phyloP scores from a whole-genome alignment of 164 flowering plant species.

The Sedum album region DNA sequence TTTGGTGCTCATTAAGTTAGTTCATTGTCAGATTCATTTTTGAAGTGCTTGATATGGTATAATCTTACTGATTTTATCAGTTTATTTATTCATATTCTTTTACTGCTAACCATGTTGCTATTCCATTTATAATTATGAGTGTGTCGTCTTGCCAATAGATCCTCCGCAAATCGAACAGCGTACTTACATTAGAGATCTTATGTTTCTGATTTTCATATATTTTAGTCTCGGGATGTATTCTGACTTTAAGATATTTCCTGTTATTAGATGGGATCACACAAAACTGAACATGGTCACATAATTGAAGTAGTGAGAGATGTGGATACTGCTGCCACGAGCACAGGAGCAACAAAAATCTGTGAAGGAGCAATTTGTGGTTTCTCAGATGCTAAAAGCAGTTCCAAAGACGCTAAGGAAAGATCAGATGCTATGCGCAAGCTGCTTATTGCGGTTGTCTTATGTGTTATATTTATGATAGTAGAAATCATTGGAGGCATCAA shows the following conservation, averaged over 20 bases:
- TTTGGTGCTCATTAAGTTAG: neutral
- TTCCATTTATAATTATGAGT: neutral
- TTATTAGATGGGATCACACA: neutral
- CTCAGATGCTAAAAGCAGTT: slow-evolving; percentile 5
- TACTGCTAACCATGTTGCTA: neutral
- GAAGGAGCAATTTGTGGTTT: slow-evolving; percentile 4
- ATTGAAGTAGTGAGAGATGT: neutral
- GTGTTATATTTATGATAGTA: neutral
- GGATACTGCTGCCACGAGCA: neutral
- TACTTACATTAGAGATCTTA: neutral
- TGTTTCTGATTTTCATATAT: neutral
- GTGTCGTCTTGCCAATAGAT: neutral
- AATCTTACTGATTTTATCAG: neutral
- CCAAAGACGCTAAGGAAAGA: neutral
- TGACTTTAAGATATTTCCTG: neutral
- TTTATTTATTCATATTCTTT: neutral
- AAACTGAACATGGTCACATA: slow-evolving; percentile 1
- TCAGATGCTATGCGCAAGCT: slow-evolving; percentile 4
- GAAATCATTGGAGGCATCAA: slow-evolving; percentile 1
- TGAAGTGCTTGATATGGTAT: neutral
- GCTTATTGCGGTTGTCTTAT: neutral
- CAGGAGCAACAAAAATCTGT: slow-evolving; percentile 1
- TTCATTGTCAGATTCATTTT: neutral
- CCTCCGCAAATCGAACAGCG: neutral
- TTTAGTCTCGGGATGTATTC: neutral